phyloP scores from a whole-genome alignment of 1,139 yeast species.

The Tardiomyces digboiensis region DNA sequence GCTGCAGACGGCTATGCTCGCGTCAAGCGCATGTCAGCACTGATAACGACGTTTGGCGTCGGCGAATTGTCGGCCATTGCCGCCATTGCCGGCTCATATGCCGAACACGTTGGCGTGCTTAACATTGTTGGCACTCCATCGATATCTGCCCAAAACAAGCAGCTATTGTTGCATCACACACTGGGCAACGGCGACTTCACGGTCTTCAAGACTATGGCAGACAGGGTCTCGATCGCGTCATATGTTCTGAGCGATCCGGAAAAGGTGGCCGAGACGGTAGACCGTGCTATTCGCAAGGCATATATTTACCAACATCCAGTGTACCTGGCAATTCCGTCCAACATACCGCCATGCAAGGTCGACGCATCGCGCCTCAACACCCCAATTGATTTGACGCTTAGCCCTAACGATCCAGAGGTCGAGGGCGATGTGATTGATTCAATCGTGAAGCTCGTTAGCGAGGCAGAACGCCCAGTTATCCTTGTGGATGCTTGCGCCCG shows the following conservation, averaged over 20 bases:
- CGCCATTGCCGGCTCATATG: conserved; percentile 59
- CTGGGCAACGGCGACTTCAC: conserved; percentile 81
- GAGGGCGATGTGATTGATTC: conserved; percentile 62
- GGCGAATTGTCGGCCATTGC: conserved; percentile 65
- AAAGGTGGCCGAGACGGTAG: conserved; percentile 60
- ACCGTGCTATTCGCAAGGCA: conserved; percentile 66
- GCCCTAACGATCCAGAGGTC: conserved; percentile 57
- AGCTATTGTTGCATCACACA: conserved; percentile 52
- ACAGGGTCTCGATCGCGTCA: conserved; percentile 57
- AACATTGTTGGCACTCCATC: conserved; percentile 62
- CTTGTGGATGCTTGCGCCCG: conserved; percentile 84
- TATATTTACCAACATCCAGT: conserved; percentile 72
- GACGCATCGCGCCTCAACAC: conserved; percentile 46
- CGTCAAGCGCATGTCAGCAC: conserved; percentile 45
- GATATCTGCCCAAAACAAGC: conserved; percentile 54
- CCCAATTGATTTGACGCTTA: conserved; percentile 54
- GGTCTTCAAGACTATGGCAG: conserved; percentile 68
- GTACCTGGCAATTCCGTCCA: conserved; percentile 75
- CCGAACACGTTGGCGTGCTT: conserved; percentile 53
- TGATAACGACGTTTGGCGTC: conserved; percentile 62
- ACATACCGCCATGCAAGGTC: conserved; percentile 58
- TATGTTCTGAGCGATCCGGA: conserved; percentile 51
- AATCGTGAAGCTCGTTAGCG: conserved; percentile 41
- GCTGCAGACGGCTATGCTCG: conserved; percentile 64
- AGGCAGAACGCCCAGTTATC: conserved; percentile 60